phyloP scores from a whole-genome alignment of 495 filamentous ascomycete species.

The Podospora australis region DNA sequence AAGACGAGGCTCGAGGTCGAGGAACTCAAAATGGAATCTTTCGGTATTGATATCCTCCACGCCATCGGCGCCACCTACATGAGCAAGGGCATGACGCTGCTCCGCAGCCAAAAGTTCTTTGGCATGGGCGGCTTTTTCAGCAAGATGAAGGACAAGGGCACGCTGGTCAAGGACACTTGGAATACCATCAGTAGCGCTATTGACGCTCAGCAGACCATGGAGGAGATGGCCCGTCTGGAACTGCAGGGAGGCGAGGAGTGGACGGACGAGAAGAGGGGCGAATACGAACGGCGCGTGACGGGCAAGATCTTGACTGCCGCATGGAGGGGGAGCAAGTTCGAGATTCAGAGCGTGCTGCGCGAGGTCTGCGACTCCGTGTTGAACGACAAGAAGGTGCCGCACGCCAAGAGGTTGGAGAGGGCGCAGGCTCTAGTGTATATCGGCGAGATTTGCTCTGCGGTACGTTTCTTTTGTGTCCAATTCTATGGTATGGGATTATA shows the following conservation, averaged over 20 bases:
- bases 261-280: conserved; percentile 97
- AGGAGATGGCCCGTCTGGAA: conserved; percentile 96
- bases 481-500: background rate
- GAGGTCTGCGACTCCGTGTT: conserved; percentile 70
- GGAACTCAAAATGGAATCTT: conserved; percentile 98
- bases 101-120: conserved; percentile 94
- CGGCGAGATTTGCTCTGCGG: conserved; percentile 82
- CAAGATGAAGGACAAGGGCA: conserved; percentile 92
- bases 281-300: conserved; percentile 90
- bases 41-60: conserved; percentile 94
- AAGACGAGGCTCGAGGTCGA: conserved; percentile 95
- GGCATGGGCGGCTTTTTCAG: conserved; percentile 93
- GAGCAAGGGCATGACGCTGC: conserved; percentile 74
- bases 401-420: conserved; percentile 81
- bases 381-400: conserved; percentile 71
- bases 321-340: conserved; percentile 94
- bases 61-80: conserved; percentile 87
- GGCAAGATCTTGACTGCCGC: conserved; percentile 98
- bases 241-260: conserved; percentile 94
- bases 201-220: conserved; percentile 95
- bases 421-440: conserved; percentile 82
- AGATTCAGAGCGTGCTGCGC: conserved; percentile 92
- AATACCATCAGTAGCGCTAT: conserved; percentile 96
- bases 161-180: conserved; percentile 96
- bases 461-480: conserved; percentile 48